Base-by-base conservation (phyloP, 2,329 filamentous ascomycete species). In the Hymenoscyphus fructigenus region DNA sequence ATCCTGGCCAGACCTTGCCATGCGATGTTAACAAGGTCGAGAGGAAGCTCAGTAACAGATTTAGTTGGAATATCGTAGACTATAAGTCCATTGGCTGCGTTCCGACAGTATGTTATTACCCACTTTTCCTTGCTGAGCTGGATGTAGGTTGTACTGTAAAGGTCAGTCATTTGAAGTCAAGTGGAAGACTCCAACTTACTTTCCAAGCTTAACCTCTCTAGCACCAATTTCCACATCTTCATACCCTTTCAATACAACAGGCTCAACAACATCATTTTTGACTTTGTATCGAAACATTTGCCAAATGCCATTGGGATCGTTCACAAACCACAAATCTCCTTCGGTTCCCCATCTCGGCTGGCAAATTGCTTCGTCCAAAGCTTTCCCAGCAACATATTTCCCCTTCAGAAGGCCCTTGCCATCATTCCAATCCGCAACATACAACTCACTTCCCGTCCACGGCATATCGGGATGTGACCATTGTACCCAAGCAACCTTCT, bases 381-480 rank as follows among this genome's bases (percentile, higher is more conserved):
- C 72, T 32, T 69, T 66, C 0, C 83, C 83, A 14, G 81, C 79
- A n/a, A 85, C 66, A 1, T 77, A 67, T 0, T 65, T 75, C 2
- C 69, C 53, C 17, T 78, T 75, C 3, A 68, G 68, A 10, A 82
- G n/a, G n/a, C n/a, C 61, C 2, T 71, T 70, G 0, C 75, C 76
- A 55, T 75, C 70, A 0, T 74, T 57, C 78, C 81, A 85, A 7
- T 79, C 75, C 0, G 79, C 82, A 57, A 77, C 69, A 68, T 78
- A 79, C 1, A 85, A 70, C 62, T 80, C 77, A 1, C 78, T 79
- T 0, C 79, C 79, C 1, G 79, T 79, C 76, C 83, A 86, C 0
- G 82, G 82, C 75, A 86, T 79, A 59, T 82, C 78, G 0, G 83
- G 84, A 67, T 85, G 82, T 20, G 81, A 75, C 84, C 84, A 86